phyloP scores from a whole-genome alignment of 2,329 filamentous ascomycete species.

The Thielaviopsis musarum region DNA sequence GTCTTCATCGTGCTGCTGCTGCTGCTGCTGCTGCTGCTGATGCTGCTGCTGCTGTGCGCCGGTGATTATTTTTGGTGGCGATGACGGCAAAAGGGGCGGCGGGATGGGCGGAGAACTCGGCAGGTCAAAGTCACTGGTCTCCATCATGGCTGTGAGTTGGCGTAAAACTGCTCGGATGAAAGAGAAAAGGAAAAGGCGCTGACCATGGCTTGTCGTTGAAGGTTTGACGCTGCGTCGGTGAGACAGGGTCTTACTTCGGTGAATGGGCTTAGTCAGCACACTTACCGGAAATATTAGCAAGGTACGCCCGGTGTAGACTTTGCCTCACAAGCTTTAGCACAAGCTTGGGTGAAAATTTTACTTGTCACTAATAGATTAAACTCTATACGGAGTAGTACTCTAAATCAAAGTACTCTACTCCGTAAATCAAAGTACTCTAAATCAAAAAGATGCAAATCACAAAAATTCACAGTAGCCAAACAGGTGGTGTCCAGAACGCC shows the following conservation, averaged over 20 bases:
- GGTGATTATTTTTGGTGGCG: no score
- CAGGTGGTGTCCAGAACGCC: constrained; percentile 5
- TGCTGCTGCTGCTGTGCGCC: no score
- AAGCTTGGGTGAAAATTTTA: neutral
- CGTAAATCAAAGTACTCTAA: no score
- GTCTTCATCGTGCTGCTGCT: neutral
- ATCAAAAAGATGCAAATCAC: no score
- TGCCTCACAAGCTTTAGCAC: no score
- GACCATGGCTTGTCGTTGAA: neutral
- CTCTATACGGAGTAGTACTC: no score
- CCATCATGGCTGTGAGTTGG: neutral
- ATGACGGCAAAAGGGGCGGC: neutral
- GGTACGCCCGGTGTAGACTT: no score
- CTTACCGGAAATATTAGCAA: neutral
- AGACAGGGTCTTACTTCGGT: neutral
- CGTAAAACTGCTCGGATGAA: no score
- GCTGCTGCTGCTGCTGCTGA: no score
- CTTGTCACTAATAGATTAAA: neutral
- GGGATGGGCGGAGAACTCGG: neutral
- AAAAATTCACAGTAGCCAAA: neutral
- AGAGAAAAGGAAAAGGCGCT: neutral
- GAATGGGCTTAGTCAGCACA: neutral
- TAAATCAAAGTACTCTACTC: no score
- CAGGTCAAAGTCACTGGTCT: neutral
- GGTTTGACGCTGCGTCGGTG: neutral